A percentile compares a stretch with the other conserved stretches of the same genome.
Conservation (phyloP, 345 rosid species). For the Gossypium bickii region DNA sequence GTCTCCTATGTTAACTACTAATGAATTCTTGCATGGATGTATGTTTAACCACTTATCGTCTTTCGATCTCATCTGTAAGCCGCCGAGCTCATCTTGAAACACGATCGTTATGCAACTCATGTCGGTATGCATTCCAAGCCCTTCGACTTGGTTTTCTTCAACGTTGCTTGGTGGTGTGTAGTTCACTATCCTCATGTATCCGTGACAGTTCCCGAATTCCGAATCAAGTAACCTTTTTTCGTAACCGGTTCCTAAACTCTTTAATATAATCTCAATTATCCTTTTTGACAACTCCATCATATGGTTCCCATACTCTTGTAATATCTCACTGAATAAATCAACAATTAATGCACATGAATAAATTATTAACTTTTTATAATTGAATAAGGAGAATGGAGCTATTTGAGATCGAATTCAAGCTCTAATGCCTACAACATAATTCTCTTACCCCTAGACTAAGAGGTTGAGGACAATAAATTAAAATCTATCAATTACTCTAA, state of each 20-base stretch:
- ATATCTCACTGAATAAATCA: slow-evolving; percentile 35
- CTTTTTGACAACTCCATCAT: slow-evolving; percentile 52
- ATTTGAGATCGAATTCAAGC: too few relatives aligned
- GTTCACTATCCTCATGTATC: slow-evolving; percentile 59
- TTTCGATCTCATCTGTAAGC: slow-evolving; percentile 70
- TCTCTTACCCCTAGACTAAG: too few relatives aligned
- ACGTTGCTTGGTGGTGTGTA: slow-evolving; percentile 48
- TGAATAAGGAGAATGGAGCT: too few relatives aligned
- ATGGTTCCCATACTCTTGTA: slow-evolving; percentile 41
- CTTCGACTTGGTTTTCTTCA: slow-evolving; percentile 48
- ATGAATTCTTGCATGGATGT: slow-evolving; percentile 38
- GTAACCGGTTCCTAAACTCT: slow-evolving; percentile 38
- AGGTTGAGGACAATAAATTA: too few relatives aligned
- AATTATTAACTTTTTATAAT: background rate
- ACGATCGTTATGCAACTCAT: slow-evolving; percentile 81
- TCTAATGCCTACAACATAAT: too few relatives aligned
- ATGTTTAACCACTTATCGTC: slow-evolving; percentile 54
- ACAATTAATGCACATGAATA: slow-evolving; percentile 8
- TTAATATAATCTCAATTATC: slow-evolving; percentile 43
- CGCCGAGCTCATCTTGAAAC: slow-evolving; percentile 66
- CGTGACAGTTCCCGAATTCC: slow-evolving; percentile 56
- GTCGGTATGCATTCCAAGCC: slow-evolving; percentile 77
- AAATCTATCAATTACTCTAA: too few relatives aligned
- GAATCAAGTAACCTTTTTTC: slow-evolving; percentile 33
- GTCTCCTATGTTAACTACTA: slow-evolving; percentile 76